These are phyloP conservation scores for Zygoascus biomembranicola DNA, from an alignment of 805 yeast species.

Conservation along the genomic window DNA sequence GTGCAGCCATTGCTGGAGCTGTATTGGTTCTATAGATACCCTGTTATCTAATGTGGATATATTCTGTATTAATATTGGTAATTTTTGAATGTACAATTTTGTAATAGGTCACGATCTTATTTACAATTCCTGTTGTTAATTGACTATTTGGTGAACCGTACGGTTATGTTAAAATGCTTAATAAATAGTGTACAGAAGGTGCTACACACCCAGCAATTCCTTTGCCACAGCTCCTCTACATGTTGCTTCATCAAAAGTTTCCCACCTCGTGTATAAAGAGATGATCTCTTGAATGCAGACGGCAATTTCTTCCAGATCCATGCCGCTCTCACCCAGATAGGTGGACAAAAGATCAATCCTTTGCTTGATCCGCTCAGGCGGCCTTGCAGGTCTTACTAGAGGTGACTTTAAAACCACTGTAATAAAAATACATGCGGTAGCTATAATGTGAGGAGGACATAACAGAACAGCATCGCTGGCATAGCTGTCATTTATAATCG, in stretches of 20 bases:
- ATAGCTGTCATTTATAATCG: constrained; percentile 80
- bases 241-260: constrained; percentile 52
- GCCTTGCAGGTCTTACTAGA: constrained; percentile 23
- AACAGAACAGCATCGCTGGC: constrained; percentile 78
- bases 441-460: constrained; percentile 84
- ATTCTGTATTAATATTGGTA: too few species aligned
- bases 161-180: not conserved
- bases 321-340: constrained; percentile 67
- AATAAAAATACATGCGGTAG: constrained; percentile 72
- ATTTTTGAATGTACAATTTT: too few species aligned
- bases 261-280: constrained; percentile 79
- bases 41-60: too few species aligned
- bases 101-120: too few species aligned
- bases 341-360: constrained; percentile 50
- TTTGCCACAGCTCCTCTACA: constrained; percentile 11
- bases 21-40: not conserved
- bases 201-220: constrained; percentile 2
- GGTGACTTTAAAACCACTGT: constrained; percentile 49
- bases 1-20: not conserved
- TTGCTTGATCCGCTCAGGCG: constrained; percentile 30
- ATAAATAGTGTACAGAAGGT: not conserved
- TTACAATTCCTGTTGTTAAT: too few species aligned
- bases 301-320: constrained; percentile 67
- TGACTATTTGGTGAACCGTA: too few species aligned
- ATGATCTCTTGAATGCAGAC: constrained; percentile 81